phyloP scores from a whole-genome alignment of 768 basidiomycete species.

The Auricularia heimuer region DNA sequence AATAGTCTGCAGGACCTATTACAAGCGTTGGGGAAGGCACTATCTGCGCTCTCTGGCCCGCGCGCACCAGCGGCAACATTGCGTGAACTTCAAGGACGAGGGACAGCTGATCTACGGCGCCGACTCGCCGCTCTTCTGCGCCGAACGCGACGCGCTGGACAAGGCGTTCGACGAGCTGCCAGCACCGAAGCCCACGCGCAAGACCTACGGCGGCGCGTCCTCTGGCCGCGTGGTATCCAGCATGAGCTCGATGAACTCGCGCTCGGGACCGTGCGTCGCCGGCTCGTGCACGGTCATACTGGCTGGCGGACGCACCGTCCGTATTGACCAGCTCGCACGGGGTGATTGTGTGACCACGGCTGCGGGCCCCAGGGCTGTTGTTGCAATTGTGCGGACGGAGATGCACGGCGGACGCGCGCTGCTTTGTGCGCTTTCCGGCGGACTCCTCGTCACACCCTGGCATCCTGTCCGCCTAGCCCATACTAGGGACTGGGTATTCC shows the following conservation, averaged over 20 bases:
- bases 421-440: constrained; percentile 7
- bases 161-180: constrained; percentile 12
- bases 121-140: constrained; percentile 8
- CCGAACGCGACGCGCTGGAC: constrained; percentile 10
- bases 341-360: constrained; percentile 8
- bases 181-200: constrained; percentile 9
- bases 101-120: constrained; percentile 10
- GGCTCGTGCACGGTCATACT: constrained; percentile 6
- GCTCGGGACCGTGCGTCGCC: constrained; percentile 10
- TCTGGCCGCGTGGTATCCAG: background rate
- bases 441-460: constrained; percentile 10
- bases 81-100: constrained; percentile 13
- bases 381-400: constrained; percentile 5
- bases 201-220: background rate
- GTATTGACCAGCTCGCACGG: constrained; percentile 2
- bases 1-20: background rate
- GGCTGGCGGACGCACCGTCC: background rate
- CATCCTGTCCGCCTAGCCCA: constrained; percentile 10
- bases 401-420: background rate
- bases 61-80: constrained; percentile 12
- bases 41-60: constrained; percentile 12
- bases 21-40: constrained; percentile 10
- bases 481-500: constrained; percentile 9
- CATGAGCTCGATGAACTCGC: constrained; percentile 9
- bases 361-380: constrained; percentile 3